These are phyloP conservation scores for Scolecobasidium constrictum DNA, from an alignment of 2,329 filamentous ascomycete species.

Conservation along the genomic window DNA sequence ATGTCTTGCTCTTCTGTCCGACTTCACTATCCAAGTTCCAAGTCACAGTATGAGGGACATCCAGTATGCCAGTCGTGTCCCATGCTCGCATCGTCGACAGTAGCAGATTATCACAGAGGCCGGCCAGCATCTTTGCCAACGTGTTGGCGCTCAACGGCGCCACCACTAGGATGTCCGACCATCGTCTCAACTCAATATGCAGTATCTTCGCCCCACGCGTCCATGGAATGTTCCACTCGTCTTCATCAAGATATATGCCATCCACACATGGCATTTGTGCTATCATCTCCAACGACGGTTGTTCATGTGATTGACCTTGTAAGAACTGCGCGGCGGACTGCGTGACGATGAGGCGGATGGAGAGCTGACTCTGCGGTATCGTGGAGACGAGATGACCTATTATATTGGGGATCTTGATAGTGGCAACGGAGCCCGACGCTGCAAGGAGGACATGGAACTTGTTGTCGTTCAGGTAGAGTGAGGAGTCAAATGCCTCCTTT, in stretches of 20 bases:
- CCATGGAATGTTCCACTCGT: conserved; percentile 79
- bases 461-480: conserved; percentile 29
- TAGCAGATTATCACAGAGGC: conserved; percentile 68
- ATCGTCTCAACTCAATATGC: conserved; percentile 78
- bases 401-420: conserved; percentile 58
- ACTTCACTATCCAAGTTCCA: neutral
- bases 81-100: conserved; percentile 70
- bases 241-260: conserved; percentile 68
- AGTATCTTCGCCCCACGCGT: conserved; percentile 66
- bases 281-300: conserved; percentile 56
- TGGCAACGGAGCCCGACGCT: conserved; percentile 68
- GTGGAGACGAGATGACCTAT: conserved; percentile 40
- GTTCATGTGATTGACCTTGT: conserved; percentile 61
- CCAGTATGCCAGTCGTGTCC: conserved; percentile 61
- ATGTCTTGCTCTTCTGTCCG: neutral
- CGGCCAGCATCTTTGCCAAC: conserved; percentile 71
- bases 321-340: conserved; percentile 65
- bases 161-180: conserved; percentile 72
- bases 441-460: conserved; percentile 55
- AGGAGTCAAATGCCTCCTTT: neutral
- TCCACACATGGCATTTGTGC: conserved; percentile 59
- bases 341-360: conserved; percentile 79
- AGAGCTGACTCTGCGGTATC: conserved; percentile 39
- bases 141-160: conserved; percentile 77
- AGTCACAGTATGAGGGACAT: conserved; percentile 20